Evolutionary conservation across 176 grass and related monocot species (phyloP).

Genomic region (Panicum miliaceum): DNA sequence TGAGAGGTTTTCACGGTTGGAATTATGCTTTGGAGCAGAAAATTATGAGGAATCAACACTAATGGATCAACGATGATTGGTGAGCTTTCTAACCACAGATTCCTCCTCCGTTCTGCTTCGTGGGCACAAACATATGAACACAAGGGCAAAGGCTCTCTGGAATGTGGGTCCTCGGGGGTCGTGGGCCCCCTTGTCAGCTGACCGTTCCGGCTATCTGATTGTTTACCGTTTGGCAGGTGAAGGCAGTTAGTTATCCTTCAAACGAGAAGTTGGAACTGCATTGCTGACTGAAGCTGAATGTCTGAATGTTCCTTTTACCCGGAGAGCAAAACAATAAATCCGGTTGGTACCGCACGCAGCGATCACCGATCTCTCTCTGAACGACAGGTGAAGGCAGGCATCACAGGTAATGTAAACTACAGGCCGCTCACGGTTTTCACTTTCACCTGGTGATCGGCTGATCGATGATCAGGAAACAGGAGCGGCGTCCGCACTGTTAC

Average conservation of each 20-base stretch:
- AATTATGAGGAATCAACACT: not conserved
- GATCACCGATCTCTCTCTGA: not conserved
- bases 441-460: not conserved
- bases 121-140: not conserved
- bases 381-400: not conserved
- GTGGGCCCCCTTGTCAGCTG: not conserved
- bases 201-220: too few relatives aligned
- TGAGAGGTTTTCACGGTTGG: constrained; percentile 29
- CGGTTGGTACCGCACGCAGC: not conserved
- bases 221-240: not conserved
- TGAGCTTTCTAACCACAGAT: not conserved
- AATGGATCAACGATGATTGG: not conserved
- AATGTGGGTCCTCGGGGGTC: not conserved
- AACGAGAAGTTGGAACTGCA: not conserved
- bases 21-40: not conserved
- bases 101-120: not conserved
- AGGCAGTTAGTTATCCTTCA: not conserved
- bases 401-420: not conserved
- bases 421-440: not conserved
- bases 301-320: not conserved
- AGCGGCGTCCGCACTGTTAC: not conserved
- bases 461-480: not conserved
- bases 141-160: not conserved
- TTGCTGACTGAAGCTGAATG: not conserved
- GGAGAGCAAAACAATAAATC: too few relatives aligned